Evolutionary conservation across 305 asterid genomes (phyloP), one percentile per base, ranked within the genome.

Genomic region (Plantago coronopus): DNA sequence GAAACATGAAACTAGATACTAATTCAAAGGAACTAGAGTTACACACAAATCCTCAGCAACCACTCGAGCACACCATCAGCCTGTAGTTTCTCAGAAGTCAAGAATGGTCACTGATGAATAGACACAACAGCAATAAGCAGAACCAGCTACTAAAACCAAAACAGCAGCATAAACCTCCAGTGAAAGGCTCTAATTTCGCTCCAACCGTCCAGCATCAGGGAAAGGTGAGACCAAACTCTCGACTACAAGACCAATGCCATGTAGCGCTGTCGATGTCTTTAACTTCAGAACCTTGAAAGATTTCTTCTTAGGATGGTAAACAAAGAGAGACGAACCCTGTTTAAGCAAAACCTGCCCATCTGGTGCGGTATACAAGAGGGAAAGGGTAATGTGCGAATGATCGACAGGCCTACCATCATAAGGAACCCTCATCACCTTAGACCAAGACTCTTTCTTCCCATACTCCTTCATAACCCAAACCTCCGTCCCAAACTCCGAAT

Each of bases 381-480:
- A 5, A 2, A 67, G 66, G 17, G 17, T 15, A 10, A 11, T 38
- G 43, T 19, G 68, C 23, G 22, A 62, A 63, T 13, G 38, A n/a
- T 14, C 57, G 7, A 15, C 48, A n/a, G 38, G 54, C 40, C 42
- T 55, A 31, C 55, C 21, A 19, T 13, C 23, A 31, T 57, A 55
- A 25, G 74, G 69, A 69, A 68, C 19, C 17, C 55, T 42, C n/a
- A 20, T 48, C 59, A 75, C 59, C 59, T 59, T 75, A 40, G 7
- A 10, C 81, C 84, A 75, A 54, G 79, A 72, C 14, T 73, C 81
- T 37, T 43, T 54, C 69, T 64, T 73, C 29, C 74, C 70, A 44
- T 74, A 69, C 53, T 75, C 38, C 65, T 67, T 69, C 79, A 64
- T 7, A 62, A 81, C 20, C 83, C 86, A 81, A 29, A 78, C 34